These are phyloP conservation scores for Vitis hybrid DNA, from an alignment of 177 flowering plant genomes.

Conservation along the genomic window DNA sequence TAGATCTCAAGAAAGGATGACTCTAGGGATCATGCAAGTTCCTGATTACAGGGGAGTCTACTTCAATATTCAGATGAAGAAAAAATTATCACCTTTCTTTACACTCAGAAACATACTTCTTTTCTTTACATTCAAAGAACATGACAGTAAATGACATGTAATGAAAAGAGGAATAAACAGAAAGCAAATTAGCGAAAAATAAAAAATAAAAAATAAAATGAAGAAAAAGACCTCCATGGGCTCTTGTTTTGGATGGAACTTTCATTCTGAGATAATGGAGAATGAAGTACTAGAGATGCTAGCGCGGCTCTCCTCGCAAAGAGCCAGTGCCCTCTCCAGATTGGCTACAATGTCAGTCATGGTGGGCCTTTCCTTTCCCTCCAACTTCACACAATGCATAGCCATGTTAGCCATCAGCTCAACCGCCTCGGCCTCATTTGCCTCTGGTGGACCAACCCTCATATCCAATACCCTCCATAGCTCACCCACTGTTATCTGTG, in stretches of 20 bases:
- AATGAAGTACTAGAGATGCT: slow-evolving; percentile 15
- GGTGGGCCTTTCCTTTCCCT: slow-evolving; percentile 33
- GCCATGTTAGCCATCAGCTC: slow-evolving; percentile 31
- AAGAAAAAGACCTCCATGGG: no score
- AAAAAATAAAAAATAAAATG: no score
- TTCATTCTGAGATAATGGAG: slow-evolving; percentile 15
- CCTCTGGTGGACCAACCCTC: slow-evolving; percentile 19
- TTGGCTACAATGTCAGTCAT: slow-evolving; percentile 25
- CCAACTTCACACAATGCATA: slow-evolving; percentile 27
- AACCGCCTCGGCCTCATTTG: slow-evolving; percentile 21
- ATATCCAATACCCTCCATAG: slow-evolving; percentile 17
- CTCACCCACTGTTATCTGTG: slow-evolving; percentile 16
- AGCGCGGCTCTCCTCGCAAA: slow-evolving; percentile 16
- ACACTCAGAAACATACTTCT: no score
- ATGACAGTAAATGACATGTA: no score
- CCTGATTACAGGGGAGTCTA: no score
- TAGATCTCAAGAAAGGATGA: no score
- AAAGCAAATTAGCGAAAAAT: no score
- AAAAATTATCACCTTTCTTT: no score
- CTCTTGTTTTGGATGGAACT: background rate
- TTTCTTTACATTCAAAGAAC: no score
- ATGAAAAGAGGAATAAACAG: no score
- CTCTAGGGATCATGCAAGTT: no score
- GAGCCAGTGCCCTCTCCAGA: slow-evolving; percentile 31
- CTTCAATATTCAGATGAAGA: no score